A percentile compares a stretch with the other conserved stretches of the same genome.
phyloP scores from a whole-genome alignment of 257 asterid species.

The Solanum etuberosum region DNA sequence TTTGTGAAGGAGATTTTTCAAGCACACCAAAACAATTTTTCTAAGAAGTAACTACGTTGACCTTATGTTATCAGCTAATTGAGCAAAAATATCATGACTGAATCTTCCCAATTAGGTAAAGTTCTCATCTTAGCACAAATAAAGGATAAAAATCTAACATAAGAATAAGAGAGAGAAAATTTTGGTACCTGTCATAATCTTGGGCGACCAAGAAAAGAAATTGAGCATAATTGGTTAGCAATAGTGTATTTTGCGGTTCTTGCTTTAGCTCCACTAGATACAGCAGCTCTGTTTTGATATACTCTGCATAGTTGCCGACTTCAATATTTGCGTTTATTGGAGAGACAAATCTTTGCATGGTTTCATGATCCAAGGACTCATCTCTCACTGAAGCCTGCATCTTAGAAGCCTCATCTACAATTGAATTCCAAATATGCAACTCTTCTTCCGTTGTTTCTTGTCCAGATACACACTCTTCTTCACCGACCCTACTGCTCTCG shows the following conservation, averaged over 20 bases:
- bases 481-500: slow-evolving; percentile 24
- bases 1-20: slow-evolving; percentile 12
- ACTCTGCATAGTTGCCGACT: slow-evolving; percentile 31
- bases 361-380: slow-evolving; percentile 60
- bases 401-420: slow-evolving; percentile 54
- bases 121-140: not conserved
- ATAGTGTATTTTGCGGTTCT: slow-evolving; percentile 65
- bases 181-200: slow-evolving; percentile 76
- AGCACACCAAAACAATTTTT: not conserved
- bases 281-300: slow-evolving; percentile 41
- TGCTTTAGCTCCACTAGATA: slow-evolving; percentile 48
- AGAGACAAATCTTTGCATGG: slow-evolving; percentile 39
- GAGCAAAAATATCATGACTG: not conserved
- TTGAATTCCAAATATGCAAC: slow-evolving; percentile 48
- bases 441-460: slow-evolving; percentile 40
- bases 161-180: not conserved
- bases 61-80: not conserved
- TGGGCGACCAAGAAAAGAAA: slow-evolving; percentile 63
- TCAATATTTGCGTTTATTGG: slow-evolving; percentile 63
- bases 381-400: slow-evolving; percentile 30
- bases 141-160: not conserved
- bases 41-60: not conserved
- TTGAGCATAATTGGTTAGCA: slow-evolving; percentile 88
- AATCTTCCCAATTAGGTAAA: not conserved
- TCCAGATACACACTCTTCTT: slow-evolving; percentile 43